Conservation (phyloP, 108 stramenopile species). For the Conticribra guillardii region DNA sequence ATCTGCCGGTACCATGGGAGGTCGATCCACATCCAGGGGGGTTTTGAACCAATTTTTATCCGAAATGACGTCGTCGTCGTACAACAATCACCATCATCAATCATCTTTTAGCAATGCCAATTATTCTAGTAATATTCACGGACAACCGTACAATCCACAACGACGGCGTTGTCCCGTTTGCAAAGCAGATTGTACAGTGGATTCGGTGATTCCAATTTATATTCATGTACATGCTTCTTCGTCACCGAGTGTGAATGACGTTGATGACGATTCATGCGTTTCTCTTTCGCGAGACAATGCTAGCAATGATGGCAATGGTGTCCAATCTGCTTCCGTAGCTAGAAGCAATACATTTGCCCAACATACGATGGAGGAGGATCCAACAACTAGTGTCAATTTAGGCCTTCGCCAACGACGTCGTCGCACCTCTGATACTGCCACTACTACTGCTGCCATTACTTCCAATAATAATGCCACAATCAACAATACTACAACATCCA, state of each 20-base stretch:
- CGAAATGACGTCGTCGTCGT: slow-evolving; percentile 31
- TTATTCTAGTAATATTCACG: slow-evolving; percentile 17
- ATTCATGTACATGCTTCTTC: slow-evolving; percentile 50
- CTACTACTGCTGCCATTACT: not conserved
- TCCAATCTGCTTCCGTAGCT: too few species aligned
- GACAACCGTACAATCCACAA: slow-evolving; percentile 19
- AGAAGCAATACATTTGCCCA: not conserved
- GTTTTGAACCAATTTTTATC: slow-evolving; percentile 26
- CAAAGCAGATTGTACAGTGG: slow-evolving; percentile 73
- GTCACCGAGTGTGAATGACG: not conserved
- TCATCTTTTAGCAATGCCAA: slow-evolving; percentile 4
- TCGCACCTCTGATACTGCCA: not conserved
- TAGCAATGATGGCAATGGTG: not conserved
- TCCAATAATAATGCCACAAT: not conserved
- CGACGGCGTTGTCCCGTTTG: slow-evolving; percentile 85
- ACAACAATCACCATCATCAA: too few species aligned
- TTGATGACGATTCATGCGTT: not conserved
- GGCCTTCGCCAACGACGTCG: slow-evolving; percentile 18
- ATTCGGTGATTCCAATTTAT: slow-evolving; percentile 80
- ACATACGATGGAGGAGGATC: not conserved
- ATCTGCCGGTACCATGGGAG: not conserved
- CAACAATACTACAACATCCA: not conserved
- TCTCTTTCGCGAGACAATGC: not conserved
- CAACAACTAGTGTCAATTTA: slow-evolving; percentile 19
- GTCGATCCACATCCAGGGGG: not conserved